Evolutionary conservation across 495 filamentous ascomycete species (phyloP).

Genomic region (Usnea hakonensis): DNA sequence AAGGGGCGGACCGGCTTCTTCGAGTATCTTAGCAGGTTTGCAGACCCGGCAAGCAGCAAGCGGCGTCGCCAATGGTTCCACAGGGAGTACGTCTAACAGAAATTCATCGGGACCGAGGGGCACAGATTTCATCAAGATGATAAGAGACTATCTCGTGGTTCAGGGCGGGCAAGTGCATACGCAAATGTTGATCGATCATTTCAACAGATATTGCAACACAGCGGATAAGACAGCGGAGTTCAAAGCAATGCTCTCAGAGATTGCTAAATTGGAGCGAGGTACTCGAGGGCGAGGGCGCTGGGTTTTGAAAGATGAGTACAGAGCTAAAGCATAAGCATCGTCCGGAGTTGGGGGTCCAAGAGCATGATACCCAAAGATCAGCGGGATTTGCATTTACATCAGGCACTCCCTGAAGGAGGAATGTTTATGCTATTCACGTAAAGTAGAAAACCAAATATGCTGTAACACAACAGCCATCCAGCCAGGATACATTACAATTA

Average conservation of each 20-base stretch:
- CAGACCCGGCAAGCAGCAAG: slow-evolving; percentile 45
- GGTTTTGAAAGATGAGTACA: slow-evolving; percentile 20
- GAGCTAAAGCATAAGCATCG: slow-evolving; percentile 1
- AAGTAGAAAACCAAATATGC: background rate
- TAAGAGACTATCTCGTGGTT: slow-evolving; percentile 60
- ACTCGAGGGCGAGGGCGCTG: slow-evolving; percentile 48
- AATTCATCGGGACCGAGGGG: slow-evolving; percentile 14
- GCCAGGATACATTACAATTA: no score
- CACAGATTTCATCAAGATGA: slow-evolving; percentile 62
- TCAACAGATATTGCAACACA: slow-evolving; percentile 54
- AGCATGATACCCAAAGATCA: slow-evolving; percentile 9
- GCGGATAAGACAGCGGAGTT: slow-evolving; percentile 52
- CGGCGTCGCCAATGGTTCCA: slow-evolving; percentile 26
- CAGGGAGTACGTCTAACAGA: slow-evolving; percentile 26
- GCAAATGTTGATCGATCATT: slow-evolving; percentile 74
- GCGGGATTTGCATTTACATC: background rate
- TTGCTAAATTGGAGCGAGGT: slow-evolving; percentile 50
- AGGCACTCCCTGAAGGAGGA: background rate
- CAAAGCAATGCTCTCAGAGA: slow-evolving; percentile 51
- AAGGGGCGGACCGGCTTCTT: slow-evolving; percentile 41
- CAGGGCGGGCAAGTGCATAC: slow-evolving; percentile 67
- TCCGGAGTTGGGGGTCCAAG: background rate
- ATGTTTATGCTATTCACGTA: no score
- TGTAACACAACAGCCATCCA: no score
- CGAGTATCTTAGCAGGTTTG: slow-evolving; percentile 54